Conservation (phyloP, 2,329 filamentous ascomycete species). For the Onygena corvina region DNA sequence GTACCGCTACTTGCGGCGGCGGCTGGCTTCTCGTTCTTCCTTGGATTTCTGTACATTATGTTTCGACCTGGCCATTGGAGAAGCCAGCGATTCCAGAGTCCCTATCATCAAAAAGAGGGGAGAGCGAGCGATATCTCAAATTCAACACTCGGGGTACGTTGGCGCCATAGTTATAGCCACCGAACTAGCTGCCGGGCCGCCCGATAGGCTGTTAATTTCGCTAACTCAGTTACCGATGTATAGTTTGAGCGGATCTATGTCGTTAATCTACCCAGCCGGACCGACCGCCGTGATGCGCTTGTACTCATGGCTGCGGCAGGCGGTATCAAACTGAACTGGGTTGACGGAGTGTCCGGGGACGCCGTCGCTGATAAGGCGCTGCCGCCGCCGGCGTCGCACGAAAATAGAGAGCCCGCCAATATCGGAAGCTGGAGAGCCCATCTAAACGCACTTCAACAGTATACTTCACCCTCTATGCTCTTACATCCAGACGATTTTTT, state of each 20-base stretch:
- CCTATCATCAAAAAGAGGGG: not conserved
- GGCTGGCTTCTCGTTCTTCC: not conserved
- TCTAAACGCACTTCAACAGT: slow-evolving; percentile 28
- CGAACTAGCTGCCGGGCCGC: no score
- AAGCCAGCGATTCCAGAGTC: not conserved
- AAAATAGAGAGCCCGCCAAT: slow-evolving; percentile 19
- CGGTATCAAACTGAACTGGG: slow-evolving; percentile 35
- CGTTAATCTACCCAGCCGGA: slow-evolving; percentile 37
- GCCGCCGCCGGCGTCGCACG: slow-evolving; percentile 22
- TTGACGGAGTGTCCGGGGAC: slow-evolving; percentile 35
- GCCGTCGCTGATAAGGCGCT: slow-evolving; percentile 34
- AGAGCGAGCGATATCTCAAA: not conserved
- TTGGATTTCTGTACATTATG: not conserved
- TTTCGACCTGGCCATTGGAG: not conserved
- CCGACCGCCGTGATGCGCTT: slow-evolving; percentile 41
- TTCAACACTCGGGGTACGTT: slow-evolving; percentile 4
- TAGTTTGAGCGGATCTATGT: slow-evolving; percentile 38
- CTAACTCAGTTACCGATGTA: not conserved
- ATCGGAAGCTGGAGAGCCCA: slow-evolving; percentile 35
- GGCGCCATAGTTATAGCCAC: not conserved
- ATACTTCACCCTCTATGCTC: slow-evolving; percentile 6
- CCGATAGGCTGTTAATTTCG: not conserved
- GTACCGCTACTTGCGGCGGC: not conserved
- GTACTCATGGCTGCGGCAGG: slow-evolving; percentile 33
- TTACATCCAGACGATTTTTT: not conserved